Base-by-base conservation (phyloP, 2,329 filamentous ascomycete species). In the Alternaria novae-zelandiae region DNA sequence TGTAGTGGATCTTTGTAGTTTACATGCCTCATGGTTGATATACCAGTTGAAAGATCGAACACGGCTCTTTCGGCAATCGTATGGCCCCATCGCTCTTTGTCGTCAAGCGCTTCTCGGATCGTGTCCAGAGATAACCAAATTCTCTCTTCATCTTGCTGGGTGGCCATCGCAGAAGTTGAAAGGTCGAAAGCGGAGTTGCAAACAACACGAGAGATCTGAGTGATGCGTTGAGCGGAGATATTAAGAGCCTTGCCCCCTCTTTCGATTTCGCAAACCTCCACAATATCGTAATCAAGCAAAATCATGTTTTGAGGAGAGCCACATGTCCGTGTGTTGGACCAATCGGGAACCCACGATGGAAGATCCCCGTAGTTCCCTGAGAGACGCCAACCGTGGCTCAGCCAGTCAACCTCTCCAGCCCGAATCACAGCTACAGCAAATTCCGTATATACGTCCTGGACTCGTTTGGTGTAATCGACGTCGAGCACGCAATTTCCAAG, bases 331-430 rank as follows among this genome's bases (percentile, higher is more conserved):
- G 32, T 41, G 4, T 15, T 41, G 2, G 32, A 41, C 32, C 32
- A 41, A 23, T 23, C 20, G 13, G 21, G 20, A 46, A 46, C 20
- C 44, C 44, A 23, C 20, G 20, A 46, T 23, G 44, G 26, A 7
- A 50, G 47, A 20, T 50, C 28, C 17, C 6, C 20, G n/a, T 21
- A 50, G n/a, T 26, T 50, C 17, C 3, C 13, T 2, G 47, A 50
- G 12, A 6, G 26, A 30, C 11, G 28, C 28, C 17, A 50, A 20
- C 1, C 2, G 1, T 21, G 0, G 17, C n/a, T n/a, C 4, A 50
- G 4, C n/a, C 0, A 20, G n/a, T 10, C 2, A 10, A 30, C 6
- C 11, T 2, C 1, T 5, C 26, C 26, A 17, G 2, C 5, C 4
- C 7, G 26, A 6, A 50, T 21, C 13, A 15, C 1, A 50, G n/a